Evolutionary conservation across 2,329 filamentous ascomycete species (phyloP).

Genomic region (Beauveria sp.): DNA sequence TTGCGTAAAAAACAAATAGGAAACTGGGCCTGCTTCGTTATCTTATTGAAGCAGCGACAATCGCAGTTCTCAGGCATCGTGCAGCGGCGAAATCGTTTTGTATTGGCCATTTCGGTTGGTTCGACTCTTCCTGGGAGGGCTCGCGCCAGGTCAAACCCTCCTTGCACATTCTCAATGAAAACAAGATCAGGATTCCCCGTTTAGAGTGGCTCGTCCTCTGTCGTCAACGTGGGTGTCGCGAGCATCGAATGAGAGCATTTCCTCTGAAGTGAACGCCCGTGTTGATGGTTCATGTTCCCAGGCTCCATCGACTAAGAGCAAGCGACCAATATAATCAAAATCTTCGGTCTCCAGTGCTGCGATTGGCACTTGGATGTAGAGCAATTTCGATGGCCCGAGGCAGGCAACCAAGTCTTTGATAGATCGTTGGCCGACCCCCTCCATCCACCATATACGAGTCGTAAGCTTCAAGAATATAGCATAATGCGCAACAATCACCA

Average conservation of each 20-base stretch:
- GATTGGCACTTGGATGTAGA: slow-evolving; percentile 34
- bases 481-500: slow-evolving; percentile 47
- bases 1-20: background rate
- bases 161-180: background rate
- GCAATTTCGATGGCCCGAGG: slow-evolving; percentile 32
- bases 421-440: slow-evolving; percentile 40
- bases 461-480: slow-evolving; percentile 41
- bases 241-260: background rate
- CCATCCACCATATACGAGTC: slow-evolving; percentile 41
- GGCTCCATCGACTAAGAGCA: background rate
- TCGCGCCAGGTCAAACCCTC: background rate
- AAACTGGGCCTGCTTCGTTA: background rate
- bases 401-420: slow-evolving; percentile 31
- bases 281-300: background rate
- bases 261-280: background rate
- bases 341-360: slow-evolving; percentile 28
- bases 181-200: background rate
- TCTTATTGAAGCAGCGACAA: background rate
- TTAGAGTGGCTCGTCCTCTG: background rate
- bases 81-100: too few species aligned
- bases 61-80: background rate
- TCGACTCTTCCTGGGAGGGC: too few species aligned
- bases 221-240: background rate
- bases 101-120: too few species aligned
- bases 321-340: background rate